Evolutionary conservation across 2,329 filamentous ascomycete genomes (phyloP).

Genomic region (Orbilia oligospora): DNA sequence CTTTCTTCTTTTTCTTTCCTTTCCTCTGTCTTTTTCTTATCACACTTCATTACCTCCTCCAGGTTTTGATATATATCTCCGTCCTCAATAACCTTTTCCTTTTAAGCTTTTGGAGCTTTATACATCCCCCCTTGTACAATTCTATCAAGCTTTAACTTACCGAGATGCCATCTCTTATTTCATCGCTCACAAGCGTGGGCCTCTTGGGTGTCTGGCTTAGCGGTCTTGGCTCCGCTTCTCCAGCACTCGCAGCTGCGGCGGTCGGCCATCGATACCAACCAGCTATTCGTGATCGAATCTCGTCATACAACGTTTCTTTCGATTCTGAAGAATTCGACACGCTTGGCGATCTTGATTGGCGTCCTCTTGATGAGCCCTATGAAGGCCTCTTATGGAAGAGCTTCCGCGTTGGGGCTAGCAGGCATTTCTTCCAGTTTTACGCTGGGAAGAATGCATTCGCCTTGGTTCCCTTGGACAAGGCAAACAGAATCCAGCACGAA

Average conservation of each 20-base stretch:
- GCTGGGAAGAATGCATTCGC: slow-evolving; percentile 52
- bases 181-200: not conserved
- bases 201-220: slow-evolving; percentile 5
- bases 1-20: too few species aligned
- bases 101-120: not conserved
- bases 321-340: slow-evolving; percentile 49
- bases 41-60: not conserved
- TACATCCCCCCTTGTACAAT: slow-evolving; percentile 15
- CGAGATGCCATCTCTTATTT: slow-evolving; percentile 2
- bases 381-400: slow-evolving; percentile 48
- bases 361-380: slow-evolving; percentile 34
- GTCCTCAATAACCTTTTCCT: not conserved
- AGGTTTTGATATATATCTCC: slow-evolving; percentile 4
- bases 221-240: not conserved
- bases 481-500: slow-evolving; percentile 24
- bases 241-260: not conserved
- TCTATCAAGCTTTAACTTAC: not conserved
- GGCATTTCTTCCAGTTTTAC: slow-evolving; percentile 40
- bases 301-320: slow-evolving; percentile 49
- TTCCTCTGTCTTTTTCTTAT: too few species aligned
- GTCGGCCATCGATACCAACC: not conserved
- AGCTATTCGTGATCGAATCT: slow-evolving; percentile 36
- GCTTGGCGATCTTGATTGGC: slow-evolving; percentile 57
- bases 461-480: slow-evolving; percentile 26
- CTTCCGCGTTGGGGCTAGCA: slow-evolving; percentile 52